Evolutionary conservation across 345 rosid genomes (phyloP), one percentile per base, ranked within the genome.

Genomic region (Gossypioides kirkii): DNA sequence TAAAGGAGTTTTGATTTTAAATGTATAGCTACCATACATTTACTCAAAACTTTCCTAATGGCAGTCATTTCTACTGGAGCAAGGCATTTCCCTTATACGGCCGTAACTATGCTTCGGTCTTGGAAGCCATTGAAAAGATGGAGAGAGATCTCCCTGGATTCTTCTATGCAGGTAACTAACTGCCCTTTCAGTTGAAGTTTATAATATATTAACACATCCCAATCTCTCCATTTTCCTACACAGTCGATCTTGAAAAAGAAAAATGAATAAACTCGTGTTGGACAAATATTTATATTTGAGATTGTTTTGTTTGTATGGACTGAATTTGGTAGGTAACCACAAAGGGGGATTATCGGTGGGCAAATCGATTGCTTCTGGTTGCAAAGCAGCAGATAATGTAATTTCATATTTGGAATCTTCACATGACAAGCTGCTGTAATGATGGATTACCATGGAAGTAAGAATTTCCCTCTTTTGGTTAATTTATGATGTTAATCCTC

Each of bases 51-150:
- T 43, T 47, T 49, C 45, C 75, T 73, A 38, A 49, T 77, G 77
- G 81, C 97, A 94, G 97, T 77, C 98, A 92, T 81, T 84, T 79
- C 72, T 94, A 73, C 76, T 94, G 98, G 98, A 92, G 90, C 74
- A 89, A 90, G 83, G 91, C 90, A 72, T 92, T 92, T 79, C 98
- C 98, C 1, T 72, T 88, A 62, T 94, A 92, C 14, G 95, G 92
- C 60, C 82, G 65, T 52, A 85, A 89, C 87, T 90, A 92, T 76
- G 87, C 71, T 68, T 81, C 82, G 6, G 92, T 89, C 26, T 42
- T 90, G 59, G 85, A 87, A 79, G 98, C 90, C 50, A 83, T 91
- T 63, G 88, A 80, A 49, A 87, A 86, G 82, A 84, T 91, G 93
- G 98, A 91, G 82, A 84, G 80, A 75, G 85, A 82, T 75, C 95